These are phyloP conservation scores for Ogataea saltuana DNA, from an alignment of 805 yeast genomes.

Conservation along the genomic window DNA sequence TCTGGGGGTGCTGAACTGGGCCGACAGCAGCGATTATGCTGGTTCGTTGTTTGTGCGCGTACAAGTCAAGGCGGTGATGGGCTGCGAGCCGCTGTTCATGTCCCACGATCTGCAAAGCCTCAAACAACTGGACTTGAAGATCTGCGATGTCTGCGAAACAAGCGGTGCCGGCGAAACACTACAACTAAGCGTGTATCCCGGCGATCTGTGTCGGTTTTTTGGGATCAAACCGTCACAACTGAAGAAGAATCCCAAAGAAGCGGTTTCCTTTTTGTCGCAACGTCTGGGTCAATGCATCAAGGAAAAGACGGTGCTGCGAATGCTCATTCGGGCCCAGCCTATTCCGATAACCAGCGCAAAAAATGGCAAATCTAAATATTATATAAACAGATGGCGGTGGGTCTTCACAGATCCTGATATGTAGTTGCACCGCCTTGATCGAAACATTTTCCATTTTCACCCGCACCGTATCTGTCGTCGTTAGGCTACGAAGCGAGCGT, in stretches of 20 bases:
- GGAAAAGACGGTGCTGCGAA: background rate
- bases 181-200: background rate
- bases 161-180: background rate
- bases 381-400: too few species aligned
- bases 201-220: background rate
- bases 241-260: too few species aligned
- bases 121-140: background rate
- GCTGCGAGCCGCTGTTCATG: background rate
- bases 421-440: too few species aligned
- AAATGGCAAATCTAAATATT: too few species aligned
- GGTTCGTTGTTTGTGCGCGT: slow-evolving; percentile 7
- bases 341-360: too few species aligned
- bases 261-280: too few species aligned
- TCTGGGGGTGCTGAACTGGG: background rate
- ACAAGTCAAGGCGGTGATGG: background rate
- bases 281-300: background rate
- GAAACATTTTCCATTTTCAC: too few species aligned
- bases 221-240: too few species aligned
- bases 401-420: too few species aligned
- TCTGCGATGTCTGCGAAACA: background rate
- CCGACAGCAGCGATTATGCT: background rate
- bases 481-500: too few species aligned
- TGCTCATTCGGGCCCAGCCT: slow-evolving; percentile 2
- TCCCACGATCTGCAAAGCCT: too few species aligned
- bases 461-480: too few species aligned